phyloP scores from a whole-genome alignment of 2,329 filamentous ascomycete species.

The Fusarium oligoseptatum region DNA sequence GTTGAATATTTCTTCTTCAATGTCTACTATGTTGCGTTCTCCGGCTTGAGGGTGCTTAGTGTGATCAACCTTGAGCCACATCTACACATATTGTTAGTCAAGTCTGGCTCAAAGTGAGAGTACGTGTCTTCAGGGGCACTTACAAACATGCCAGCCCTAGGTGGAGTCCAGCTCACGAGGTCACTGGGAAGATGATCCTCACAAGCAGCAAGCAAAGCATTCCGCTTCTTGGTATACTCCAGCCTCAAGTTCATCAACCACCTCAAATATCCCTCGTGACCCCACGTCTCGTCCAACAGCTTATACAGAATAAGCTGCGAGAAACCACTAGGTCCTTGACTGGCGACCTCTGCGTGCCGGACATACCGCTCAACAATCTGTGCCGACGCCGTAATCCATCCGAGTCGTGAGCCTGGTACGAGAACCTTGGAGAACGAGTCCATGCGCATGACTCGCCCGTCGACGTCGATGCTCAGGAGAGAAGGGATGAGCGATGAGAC shows the following conservation, averaged over 20 bases:
- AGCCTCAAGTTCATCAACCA: conserved; percentile 88
- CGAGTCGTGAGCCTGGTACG: conserved; percentile 82
- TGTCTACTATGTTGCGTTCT: conserved; percentile 67
- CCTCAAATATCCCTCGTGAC: conserved; percentile 87
- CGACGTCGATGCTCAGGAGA: conserved; percentile 82
- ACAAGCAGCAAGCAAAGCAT: conserved; percentile 83
- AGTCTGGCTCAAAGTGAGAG: not conserved
- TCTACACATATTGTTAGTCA: conserved; percentile 53
- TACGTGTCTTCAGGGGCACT: conserved; percentile 55
- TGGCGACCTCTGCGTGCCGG: conserved; percentile 85
- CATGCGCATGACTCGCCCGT: conserved; percentile 89
- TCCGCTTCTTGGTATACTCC: conserved; percentile 84
- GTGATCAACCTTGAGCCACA: conserved; percentile 81
- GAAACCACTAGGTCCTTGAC: conserved; percentile 88
- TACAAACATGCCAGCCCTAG: conserved; percentile 94
- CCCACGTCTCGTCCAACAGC: conserved; percentile 93
- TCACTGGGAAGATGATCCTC: conserved; percentile 80
- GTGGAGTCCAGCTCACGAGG: conserved; percentile 83
- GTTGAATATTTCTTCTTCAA: conserved; percentile 91
- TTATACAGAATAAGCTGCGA: conserved; percentile 89
- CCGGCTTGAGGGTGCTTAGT: conserved; percentile 72
- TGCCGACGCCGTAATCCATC: conserved; percentile 90
- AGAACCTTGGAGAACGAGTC: conserved; percentile 96
- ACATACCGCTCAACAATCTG: conserved; percentile 87
- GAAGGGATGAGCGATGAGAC: conserved; percentile 73